Evolutionary conservation across 345 rosid genomes (phyloP).

Genomic region (Corymbia maculata): DNA sequence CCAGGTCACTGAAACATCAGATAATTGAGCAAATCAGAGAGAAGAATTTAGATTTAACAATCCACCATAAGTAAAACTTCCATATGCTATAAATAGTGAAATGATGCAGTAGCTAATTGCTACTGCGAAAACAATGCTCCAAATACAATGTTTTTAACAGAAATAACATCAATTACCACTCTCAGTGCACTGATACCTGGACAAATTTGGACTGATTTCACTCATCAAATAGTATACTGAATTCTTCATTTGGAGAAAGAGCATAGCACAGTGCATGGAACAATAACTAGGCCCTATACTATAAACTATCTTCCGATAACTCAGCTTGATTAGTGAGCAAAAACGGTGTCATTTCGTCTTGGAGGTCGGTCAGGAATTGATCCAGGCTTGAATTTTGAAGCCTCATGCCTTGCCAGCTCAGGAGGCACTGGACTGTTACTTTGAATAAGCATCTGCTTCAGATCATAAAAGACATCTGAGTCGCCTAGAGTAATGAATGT

Average conservation of each 20-base stretch:
- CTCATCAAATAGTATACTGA: neutral
- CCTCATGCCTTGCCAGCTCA: constrained; percentile 91
- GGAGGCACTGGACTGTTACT: constrained; percentile 89
- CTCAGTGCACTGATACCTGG: neutral
- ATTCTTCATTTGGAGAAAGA: neutral
- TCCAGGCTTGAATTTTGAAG: constrained; percentile 93
- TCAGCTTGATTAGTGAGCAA: constrained; percentile 38
- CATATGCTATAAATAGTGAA: neutral
- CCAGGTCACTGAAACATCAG: neutral
- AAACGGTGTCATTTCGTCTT: constrained; percentile 83
- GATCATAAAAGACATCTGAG: constrained; percentile 84
- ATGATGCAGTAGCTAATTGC: neutral
- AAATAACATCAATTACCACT: neutral
- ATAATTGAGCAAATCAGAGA: neutral
- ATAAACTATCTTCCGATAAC: neutral
- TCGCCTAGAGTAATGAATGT: constrained; percentile 83
- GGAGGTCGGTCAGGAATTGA: constrained; percentile 87
- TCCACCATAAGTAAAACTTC: neutral
- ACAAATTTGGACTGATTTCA: neutral
- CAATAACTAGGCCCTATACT: neutral
- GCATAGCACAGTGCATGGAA: neutral
- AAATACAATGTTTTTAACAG: neutral
- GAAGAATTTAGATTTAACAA: neutral
- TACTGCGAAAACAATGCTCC: neutral
- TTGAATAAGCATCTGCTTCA: constrained; percentile 95